Evolutionary conservation across 83 land plant genomes (phyloP).

Genomic region (Diphasiastrum complanatum): DNA sequence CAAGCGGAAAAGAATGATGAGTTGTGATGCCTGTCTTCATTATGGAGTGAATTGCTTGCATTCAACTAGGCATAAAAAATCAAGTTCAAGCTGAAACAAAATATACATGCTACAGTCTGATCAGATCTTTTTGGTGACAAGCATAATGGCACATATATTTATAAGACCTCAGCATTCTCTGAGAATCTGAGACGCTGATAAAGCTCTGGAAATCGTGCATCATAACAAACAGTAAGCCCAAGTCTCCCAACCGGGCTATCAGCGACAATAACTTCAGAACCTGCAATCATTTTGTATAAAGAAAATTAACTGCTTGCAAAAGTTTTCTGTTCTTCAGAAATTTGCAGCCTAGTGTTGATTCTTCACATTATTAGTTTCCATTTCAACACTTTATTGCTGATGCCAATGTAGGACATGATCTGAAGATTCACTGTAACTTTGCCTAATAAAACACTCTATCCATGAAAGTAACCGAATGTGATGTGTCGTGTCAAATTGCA

Average conservation of each 20-base stretch:
- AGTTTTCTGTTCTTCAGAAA: no score
- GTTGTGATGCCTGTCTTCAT: neutral
- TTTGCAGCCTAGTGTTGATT: neutral
- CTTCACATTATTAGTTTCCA: no score
- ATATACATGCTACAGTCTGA: neutral
- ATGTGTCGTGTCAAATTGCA: neutral
- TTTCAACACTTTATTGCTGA: no score
- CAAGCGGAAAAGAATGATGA: neutral
- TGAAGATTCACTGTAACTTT: no score
- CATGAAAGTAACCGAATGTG: no score
- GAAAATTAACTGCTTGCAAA: neutral
- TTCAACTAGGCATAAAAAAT: no score
- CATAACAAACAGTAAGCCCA: conserved; percentile 93
- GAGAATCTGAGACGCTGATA: conserved; percentile 76
- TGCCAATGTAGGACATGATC: no score
- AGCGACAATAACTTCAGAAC: conserved; percentile 55
- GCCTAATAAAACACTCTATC: no score
- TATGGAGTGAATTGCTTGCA: no score
- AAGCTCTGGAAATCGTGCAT: conserved; percentile 93
- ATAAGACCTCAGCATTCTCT: conserved; percentile 62
- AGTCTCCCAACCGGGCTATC: conserved; percentile 84
- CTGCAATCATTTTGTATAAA: conserved; percentile 27
- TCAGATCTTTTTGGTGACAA: neutral
- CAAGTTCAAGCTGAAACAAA: neutral
- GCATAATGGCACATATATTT: neutral